Evolutionary conservation across 2,329 filamentous ascomycete species (phyloP), one percentile per base, ranked within the genome.

Genomic region (Trichoderma endophyticum): DNA sequence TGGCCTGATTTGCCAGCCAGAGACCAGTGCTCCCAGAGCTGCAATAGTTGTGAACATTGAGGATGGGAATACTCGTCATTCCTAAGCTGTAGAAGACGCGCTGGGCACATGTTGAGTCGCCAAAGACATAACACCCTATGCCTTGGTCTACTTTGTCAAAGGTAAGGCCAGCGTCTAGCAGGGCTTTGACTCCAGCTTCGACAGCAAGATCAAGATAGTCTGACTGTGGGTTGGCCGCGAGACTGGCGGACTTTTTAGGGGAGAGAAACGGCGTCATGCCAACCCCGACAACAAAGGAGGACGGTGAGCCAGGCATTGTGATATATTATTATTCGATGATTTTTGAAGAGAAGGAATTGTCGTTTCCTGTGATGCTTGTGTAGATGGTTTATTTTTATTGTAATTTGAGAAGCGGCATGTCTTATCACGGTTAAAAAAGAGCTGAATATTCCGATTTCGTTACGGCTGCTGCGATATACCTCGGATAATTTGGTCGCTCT

Each of bases 31-130:
- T 65, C 3, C 62, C 62, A 34, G 62, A 65, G 62, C 39, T 51
- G 28, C 62, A 65, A 30, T 65, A 65, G 36, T 65, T 65, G 28
- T 65, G 62, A 12, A 65, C 62, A 54, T 65, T 65, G 28, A 65
- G 18, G 4, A 65, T 65, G 6, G 62, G 62, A 3, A 65, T 65
- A 1, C 62, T 43, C 43, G 62, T 65, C 62, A 65, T 65, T 14
- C 62, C 62, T n/a, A 65, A 21, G 62, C 62, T 65, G 43, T 65
- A 65, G 15, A 65, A 65, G 62, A 65, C 62, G 28, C 62, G 62
- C 43, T 65, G 62, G 7, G 39, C 62, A 18, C 62, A 65, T 34
- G 62, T 65, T 54, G 62, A 65, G 18, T 65, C 62, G n/a, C 62
- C 62, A 54, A 65, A 65, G 2, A 65, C 62, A 4, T 65, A 65